These are phyloP conservation scores for Colletotrichum sp. DNA, from an alignment of 2,329 filamentous ascomycete species.

Conservation along the genomic window DNA sequence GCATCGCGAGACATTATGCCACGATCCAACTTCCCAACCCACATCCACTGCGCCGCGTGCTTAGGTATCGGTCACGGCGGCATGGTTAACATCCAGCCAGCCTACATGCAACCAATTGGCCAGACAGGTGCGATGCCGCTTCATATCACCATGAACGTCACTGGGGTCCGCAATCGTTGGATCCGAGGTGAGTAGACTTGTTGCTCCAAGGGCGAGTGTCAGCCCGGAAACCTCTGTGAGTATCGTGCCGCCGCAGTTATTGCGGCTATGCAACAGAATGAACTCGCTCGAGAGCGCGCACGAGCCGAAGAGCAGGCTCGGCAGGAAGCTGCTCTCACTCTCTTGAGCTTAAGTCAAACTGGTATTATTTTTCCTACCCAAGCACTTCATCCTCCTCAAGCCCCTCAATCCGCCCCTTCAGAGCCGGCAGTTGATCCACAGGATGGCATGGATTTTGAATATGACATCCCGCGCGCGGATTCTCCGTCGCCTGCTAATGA, in stretches of 20 bases:
- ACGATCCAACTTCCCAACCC: neutral
- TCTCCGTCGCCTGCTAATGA: neutral
- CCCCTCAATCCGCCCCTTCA: neutral
- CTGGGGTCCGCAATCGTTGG: neutral
- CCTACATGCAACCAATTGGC: too few species aligned
- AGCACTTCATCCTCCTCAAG: neutral
- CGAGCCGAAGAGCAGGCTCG: neutral
- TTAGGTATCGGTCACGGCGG: neutral
- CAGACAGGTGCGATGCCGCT: neutral
- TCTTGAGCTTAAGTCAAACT: neutral
- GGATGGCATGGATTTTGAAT: neutral
- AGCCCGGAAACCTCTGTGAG: neutral
- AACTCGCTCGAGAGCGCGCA: neutral
- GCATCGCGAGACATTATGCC: neutral
- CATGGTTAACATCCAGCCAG: neutral
- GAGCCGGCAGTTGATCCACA: neutral
- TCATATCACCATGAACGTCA: neutral
- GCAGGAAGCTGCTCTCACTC: neutral
- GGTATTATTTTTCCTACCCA: neutral
- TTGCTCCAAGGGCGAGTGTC: neutral
- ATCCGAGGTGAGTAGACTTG: neutral
- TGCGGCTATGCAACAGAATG: neutral
- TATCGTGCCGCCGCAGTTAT: neutral
- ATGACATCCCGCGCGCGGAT: neutral
- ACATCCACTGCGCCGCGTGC: neutral